Conservation (phyloP, 2,329 filamentous ascomycete species). For the Cadophora luteo-olivacea region DNA sequence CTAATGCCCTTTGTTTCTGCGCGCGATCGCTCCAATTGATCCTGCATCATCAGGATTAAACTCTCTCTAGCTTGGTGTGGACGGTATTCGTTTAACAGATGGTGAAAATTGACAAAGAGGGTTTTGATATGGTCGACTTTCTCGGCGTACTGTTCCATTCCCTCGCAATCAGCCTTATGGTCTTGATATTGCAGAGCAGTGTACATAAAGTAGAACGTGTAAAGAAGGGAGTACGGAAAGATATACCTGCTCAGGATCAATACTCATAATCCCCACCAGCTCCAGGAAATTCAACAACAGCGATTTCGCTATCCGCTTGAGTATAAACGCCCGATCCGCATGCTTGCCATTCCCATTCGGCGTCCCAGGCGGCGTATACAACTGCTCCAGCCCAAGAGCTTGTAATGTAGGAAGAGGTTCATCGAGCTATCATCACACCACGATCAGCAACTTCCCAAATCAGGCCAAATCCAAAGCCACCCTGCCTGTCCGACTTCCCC, state of each 20-base stretch:
- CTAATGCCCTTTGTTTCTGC: constrained; percentile 75
- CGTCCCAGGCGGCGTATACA: constrained; percentile 55
- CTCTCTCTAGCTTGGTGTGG: constrained; percentile 92
- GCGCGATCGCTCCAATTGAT: constrained; percentile 74
- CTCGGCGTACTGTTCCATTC: constrained; percentile 58
- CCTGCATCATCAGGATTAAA: constrained; percentile 86
- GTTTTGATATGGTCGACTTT: constrained; percentile 83
- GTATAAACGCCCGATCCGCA: constrained; percentile 68
- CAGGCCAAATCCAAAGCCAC: too few relatives aligned
- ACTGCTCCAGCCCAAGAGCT: constrained; percentile 73
- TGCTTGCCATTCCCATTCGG: constrained; percentile 54
- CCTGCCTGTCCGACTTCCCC: too few relatives aligned
- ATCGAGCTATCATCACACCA: constrained; percentile 51
- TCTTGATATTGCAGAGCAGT: neutral
- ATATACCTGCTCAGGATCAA: constrained; percentile 64
- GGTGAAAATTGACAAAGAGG: constrained; percentile 89
- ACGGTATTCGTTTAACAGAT: constrained; percentile 91
- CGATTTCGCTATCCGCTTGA: constrained; percentile 82
- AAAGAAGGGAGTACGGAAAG: neutral
- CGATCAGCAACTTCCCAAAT: neutral
- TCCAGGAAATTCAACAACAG: constrained; percentile 89
- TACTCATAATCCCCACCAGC: constrained; percentile 73
- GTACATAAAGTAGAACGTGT: neutral
- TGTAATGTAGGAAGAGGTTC: constrained; percentile 71
- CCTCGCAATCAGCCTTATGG: constrained; percentile 5